Conservation (phyloP, 441 rosid species). For the Croton setiger region DNA sequence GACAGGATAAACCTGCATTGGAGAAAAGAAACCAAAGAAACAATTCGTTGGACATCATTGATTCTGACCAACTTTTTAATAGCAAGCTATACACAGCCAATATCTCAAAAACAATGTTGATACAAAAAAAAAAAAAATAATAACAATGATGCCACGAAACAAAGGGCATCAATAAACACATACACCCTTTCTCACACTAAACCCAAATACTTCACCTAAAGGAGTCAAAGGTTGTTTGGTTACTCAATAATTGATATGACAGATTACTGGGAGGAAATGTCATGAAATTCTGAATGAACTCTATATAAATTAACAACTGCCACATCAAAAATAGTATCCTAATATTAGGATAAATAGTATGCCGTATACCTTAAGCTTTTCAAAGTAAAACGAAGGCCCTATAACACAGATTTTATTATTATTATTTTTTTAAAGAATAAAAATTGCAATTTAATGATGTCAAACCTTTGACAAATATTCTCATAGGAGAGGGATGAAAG, state of each 20-base stretch:
- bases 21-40: conserved; percentile 9
- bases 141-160: neutral
- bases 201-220: neutral
- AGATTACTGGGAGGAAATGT: neutral
- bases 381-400: neutral
- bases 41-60: neutral
- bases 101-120: neutral
- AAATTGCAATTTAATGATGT: neutral
- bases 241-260: neutral
- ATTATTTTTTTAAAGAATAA: neutral
- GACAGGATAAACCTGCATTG: conserved; percentile 58
- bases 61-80: neutral
- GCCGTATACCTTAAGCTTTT: neutral
- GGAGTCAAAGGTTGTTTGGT: neutral
- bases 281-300: neutral
- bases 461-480: neutral
- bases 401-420: too few relatives aligned
- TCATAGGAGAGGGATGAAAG: neutral
- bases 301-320: conserved; percentile 2
- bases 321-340: neutral
- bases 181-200: neutral
- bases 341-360: neutral
- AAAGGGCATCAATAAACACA: conserved; percentile 1
- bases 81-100: neutral
- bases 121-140: neutral